Evolutionary conservation across 179 eudicot genomes (phyloP).

Genomic region (Silene coronaria): DNA sequence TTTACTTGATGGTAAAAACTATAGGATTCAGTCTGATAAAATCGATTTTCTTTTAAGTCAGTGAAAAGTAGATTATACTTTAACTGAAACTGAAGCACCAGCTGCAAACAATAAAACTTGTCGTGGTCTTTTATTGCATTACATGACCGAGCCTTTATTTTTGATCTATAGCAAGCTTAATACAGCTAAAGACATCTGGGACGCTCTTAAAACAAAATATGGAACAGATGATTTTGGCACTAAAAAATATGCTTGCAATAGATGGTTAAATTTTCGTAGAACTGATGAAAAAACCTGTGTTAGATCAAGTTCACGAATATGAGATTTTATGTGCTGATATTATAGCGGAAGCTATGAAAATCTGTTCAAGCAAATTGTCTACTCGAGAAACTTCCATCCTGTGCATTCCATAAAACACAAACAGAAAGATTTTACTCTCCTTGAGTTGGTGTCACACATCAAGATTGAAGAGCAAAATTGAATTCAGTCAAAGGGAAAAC

Average conservation of each 20-base stretch:
- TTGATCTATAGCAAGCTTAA: not conserved
- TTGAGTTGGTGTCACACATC: not conserved
- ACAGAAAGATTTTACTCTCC: constrained; percentile 1
- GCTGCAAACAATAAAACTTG: not conserved
- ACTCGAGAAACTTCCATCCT: not conserved
- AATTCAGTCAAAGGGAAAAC: not conserved
- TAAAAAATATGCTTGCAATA: constrained; percentile 10
- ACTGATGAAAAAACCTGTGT: not conserved
- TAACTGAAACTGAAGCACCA: not conserved
- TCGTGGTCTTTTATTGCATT: not conserved
- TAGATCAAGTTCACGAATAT: not conserved
- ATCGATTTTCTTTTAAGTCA: not conserved
- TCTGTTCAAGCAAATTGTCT: not conserved
- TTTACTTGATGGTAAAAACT: not conserved
- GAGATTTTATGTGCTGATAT: not conserved
- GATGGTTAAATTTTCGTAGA: not conserved
- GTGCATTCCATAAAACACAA: constrained; percentile 11
- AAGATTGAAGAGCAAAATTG: not conserved
- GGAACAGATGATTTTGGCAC: constrained; percentile 3
- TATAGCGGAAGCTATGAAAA: not conserved
- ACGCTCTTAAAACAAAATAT: not conserved
- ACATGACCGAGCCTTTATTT: not conserved
- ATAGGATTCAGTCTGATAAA: no score
- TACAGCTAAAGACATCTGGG: not conserved
- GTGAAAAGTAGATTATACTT: not conserved